Percentiles rank a stretch among this genome's conserved stretches.
These are phyloP conservation scores for Mallotus japonicus DNA, from an alignment of 441 rosid species.

Conservation along the genomic window DNA sequence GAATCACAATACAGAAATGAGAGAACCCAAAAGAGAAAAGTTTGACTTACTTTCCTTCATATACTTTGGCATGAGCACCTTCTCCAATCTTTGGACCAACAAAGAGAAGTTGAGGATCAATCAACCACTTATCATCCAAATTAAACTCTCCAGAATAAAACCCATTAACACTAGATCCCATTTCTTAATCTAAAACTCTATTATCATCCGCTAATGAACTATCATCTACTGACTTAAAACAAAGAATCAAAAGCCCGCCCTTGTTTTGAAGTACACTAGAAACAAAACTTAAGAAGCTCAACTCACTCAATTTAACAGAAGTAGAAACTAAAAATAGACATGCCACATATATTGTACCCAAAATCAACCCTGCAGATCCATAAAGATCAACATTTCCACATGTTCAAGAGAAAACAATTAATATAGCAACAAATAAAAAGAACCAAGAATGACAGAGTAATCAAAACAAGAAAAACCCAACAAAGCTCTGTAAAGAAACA, in stretches of 20 bases:
- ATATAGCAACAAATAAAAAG: not conserved
- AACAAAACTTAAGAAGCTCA: not conserved
- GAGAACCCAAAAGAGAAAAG: conserved; percentile 1
- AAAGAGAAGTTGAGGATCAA: conserved; percentile 83
- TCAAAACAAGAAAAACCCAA: conserved; percentile 10
- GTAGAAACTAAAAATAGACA: conserved; percentile 3
- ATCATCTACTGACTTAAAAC: conserved; percentile 31
- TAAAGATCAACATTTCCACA: conserved; percentile 34
- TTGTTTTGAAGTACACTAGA: conserved; percentile 6
- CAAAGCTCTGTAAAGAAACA: conserved; percentile 16
- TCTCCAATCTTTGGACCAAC: conserved; percentile 98
- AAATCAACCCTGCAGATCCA: conserved; percentile 39
- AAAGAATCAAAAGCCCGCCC: conserved; percentile 22
- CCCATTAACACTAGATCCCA: conserved; percentile 73
- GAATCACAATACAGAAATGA: not conserved
- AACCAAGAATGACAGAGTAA: not conserved
- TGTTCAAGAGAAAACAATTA: conserved; percentile 17
- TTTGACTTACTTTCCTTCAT: conserved; percentile 90
- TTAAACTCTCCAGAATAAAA: conserved; percentile 57
- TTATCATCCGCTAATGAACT: conserved; percentile 8
- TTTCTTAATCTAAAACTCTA: conserved; percentile 23
- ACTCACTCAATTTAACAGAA: conserved; percentile 22
- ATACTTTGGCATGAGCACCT: conserved; percentile 98
- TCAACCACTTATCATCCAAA: conserved; percentile 80
- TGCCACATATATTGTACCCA: conserved; percentile 22